Evolutionary conservation across 352 stramenopile genomes (phyloP), one percentile per base, ranked within the genome.

Genomic region (Globisporangium ultimum): DNA sequence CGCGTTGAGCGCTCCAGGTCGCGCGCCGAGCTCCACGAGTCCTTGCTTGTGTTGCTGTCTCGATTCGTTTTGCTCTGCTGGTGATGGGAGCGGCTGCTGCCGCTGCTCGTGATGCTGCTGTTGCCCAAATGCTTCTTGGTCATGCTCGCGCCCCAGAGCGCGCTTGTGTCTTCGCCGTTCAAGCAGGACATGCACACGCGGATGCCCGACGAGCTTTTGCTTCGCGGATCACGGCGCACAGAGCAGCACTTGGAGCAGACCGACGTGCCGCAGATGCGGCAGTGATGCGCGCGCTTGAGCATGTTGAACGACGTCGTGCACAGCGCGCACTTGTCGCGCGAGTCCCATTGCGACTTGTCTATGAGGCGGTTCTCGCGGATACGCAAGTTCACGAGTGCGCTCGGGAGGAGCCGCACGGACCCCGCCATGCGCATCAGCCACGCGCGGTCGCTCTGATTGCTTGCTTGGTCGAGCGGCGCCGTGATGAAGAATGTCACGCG

Each of bases 191-290:
- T 64, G 63, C 85, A 94, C n/a, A 94, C 64, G 49, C 85, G 83
- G 46, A 94, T 72, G 28, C 92, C 85, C 24, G 68, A 21, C 56
- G 82, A 85, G 58, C 76, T 89, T 6, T 79, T 40, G 40, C 68
- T 81, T 20, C 72, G 63, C 42, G 91, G 79, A 13, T 83, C 80
- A 10, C 92, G 56, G 8, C 61, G 87, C 62, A 91, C 80, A 55
- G 92, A 78, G 1, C 78, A 91, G 64, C 86, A 95, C 51, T 86
- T 91, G 71, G 74, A 87, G 59, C 86, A 95, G 8, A 93, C 72
- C 80, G 15, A 95, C 81, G 52, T 95, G 36, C 84, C 86, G 52
- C 86, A 95, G 2, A 95, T 71, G 41, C 84, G 80, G 62, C 86
- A 95, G 66, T 95, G 86, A 59, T 95, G 86, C 66, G 92, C 92